A percentile compares a stretch with the other conserved stretches of the same genome.
These are phyloP conservation scores for Tuber calosporum DNA, from an alignment of 495 filamentous ascomycete species.

Conservation along the genomic window DNA sequence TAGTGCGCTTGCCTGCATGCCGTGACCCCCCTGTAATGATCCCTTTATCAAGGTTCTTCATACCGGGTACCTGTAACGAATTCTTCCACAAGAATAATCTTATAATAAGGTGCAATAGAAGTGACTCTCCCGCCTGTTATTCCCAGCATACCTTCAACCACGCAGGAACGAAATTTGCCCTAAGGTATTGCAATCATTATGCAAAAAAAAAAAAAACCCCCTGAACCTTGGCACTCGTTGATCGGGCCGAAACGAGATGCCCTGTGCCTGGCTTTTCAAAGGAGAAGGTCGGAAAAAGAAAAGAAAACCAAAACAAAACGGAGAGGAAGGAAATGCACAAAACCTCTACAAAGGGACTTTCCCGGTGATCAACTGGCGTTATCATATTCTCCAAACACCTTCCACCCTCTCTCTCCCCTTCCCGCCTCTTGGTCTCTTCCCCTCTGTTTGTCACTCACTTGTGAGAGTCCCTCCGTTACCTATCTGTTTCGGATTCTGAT, in stretches of 20 bases:
- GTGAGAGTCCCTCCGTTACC: neutral
- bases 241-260: neutral
- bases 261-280: neutral
- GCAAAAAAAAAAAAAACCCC: neutral
- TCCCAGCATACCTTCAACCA: too few relatives aligned
- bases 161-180: too few relatives aligned
- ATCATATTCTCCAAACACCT: neutral
- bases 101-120: too few relatives aligned
- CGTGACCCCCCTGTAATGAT: too few relatives aligned
- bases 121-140: too few relatives aligned
- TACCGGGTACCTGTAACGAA: too few relatives aligned
- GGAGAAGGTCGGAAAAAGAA: neutral
- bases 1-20: too few relatives aligned
- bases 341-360: neutral
- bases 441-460: neutral
- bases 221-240: neutral
- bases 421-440: neutral
- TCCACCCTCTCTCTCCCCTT: neutral
- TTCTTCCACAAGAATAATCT: too few relatives aligned
- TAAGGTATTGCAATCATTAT: too few relatives aligned
- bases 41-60: too few relatives aligned
- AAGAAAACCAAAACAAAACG: too few relatives aligned
- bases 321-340: neutral
- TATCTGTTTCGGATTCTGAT: neutral
- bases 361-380: neutral